Evolutionary conservation across 164 flowering plant species (phyloP).

Genomic region (Nymphaea thermarum): DNA sequence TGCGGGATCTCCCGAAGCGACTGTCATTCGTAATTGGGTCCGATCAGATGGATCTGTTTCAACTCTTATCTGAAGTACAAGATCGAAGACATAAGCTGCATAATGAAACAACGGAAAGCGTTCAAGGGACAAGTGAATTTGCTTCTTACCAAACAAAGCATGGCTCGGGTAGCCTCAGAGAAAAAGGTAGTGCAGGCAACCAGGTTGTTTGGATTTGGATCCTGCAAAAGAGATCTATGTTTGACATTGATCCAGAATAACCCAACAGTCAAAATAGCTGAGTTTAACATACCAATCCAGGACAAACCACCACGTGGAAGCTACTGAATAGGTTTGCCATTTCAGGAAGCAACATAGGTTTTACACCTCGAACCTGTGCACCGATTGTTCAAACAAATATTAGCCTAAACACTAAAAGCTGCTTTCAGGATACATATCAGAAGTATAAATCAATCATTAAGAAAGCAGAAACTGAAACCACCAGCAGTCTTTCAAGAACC

Average conservation of each 20-base stretch:
- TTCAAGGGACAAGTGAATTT: background rate
- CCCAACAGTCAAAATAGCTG: background rate
- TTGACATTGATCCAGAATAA: background rate
- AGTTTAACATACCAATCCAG: conserved; percentile 71
- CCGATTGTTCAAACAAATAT: too few relatives aligned
- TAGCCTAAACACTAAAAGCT: too few relatives aligned
- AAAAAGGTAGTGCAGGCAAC: conserved; percentile 89
- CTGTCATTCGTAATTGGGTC: conserved; percentile 94
- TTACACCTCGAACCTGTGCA: conserved; percentile 86
- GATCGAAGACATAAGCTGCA: too few relatives aligned
- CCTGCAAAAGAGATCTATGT: conserved; percentile 33
- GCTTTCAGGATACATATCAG: too few relatives aligned
- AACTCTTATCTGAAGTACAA: conserved; percentile 50
- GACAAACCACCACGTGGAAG: conserved; percentile 53
- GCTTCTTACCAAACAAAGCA: conserved; percentile 86
- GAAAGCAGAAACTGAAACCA: too few relatives aligned
- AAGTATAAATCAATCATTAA: too few relatives aligned
- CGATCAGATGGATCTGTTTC: conserved; percentile 99
- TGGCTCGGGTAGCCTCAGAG: conserved; percentile 76
- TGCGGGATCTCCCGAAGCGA: conserved; percentile 81
- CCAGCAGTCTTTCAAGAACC: too few relatives aligned
- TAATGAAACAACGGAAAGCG: too few relatives aligned
- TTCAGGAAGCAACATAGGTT: conserved; percentile 65
- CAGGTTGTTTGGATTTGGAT: conserved; percentile 94
- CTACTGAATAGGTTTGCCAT: conserved; percentile 76